Conservation (phyloP, 1,139 yeast genomes). For the Hansenula lynferdii region DNA sequence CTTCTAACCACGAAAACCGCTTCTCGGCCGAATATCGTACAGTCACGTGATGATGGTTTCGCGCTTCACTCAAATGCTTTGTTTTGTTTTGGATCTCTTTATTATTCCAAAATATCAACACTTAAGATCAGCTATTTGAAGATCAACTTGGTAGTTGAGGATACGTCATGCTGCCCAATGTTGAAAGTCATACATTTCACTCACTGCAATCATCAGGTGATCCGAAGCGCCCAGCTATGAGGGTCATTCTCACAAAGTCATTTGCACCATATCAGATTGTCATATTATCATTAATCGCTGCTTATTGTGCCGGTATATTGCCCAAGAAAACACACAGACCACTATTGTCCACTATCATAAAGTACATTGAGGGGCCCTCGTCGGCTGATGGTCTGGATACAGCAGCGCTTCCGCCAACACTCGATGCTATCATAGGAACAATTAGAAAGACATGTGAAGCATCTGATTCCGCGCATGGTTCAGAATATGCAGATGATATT, state of each 20-base stretch:
- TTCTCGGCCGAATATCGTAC: no score
- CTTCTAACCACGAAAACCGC: no score
- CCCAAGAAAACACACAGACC: slow-evolving; percentile 32
- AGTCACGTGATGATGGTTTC: no score
- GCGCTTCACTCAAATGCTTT: no score
- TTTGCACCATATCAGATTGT: slow-evolving; percentile 34
- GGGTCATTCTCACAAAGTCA: slow-evolving; percentile 25
- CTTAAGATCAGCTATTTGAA: no score
- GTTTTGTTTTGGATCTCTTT: no score
- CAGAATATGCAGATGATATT: slow-evolving; percentile 22
- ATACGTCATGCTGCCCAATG: no score
- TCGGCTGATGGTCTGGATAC: slow-evolving; percentile 13
- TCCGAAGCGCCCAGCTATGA: no score
- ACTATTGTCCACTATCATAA: slow-evolving; percentile 29
- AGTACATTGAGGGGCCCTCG: slow-evolving; percentile 27
- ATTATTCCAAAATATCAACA: no score
- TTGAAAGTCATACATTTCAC: no score
- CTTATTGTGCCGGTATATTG: slow-evolving; percentile 31
- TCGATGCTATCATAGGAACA: slow-evolving; percentile 13
- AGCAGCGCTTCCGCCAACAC: slow-evolving; percentile 16
- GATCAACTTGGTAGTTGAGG: no score
- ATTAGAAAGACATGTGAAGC: slow-evolving; percentile 14
- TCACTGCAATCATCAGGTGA: no score
- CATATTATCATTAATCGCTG: slow-evolving; percentile 30
- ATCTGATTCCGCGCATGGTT: slow-evolving; percentile 17